These are phyloP conservation scores for Coemansia sp. DNA, from an alignment of 192 early-diverging fungal genomes.

Conservation along the genomic window DNA sequence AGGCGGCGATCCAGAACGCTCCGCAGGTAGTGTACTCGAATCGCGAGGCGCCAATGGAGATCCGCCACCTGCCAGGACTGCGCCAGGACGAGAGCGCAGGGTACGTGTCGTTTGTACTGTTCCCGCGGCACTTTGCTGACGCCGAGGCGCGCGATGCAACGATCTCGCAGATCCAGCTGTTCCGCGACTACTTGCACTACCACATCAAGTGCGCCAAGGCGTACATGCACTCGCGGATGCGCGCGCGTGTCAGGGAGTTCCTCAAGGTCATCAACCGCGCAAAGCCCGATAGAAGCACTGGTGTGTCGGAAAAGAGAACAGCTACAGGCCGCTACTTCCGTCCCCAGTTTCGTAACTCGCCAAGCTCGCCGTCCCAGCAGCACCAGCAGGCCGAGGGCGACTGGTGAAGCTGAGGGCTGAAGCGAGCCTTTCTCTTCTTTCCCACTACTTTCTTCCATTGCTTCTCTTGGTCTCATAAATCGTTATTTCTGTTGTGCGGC, in stretches of 20 bases:
- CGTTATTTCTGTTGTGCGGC: background rate
- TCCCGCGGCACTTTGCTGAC: conserved; percentile 83
- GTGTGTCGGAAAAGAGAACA: conserved; percentile 72
- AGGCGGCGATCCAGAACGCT: conserved; percentile 85
- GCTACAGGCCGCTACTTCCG: conserved; percentile 58
- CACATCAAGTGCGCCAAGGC: conserved; percentile 99
- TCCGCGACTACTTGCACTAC: conserved; percentile 98
- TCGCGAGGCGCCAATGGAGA: conserved; percentile 93
- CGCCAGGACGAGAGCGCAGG: conserved; percentile 83
- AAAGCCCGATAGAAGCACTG: conserved; percentile 79
- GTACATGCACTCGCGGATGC: conserved; percentile 98
- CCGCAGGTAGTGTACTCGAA: conserved; percentile 92
- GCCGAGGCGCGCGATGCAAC: conserved; percentile 78
- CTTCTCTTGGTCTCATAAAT: background rate
- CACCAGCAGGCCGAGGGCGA: conserved; percentile 40
- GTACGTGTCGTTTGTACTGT: conserved; percentile 97
- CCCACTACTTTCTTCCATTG: background rate
- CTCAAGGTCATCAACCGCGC: conserved; percentile 98
- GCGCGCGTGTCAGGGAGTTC: conserved; percentile 91
- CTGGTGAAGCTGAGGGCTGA: conserved; percentile 14
- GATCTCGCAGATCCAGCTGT: conserved; percentile 95
- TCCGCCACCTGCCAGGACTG: conserved; percentile 72
- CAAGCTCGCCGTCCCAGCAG: conserved; percentile 13
- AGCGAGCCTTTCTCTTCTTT: background rate
- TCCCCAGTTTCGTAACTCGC: conserved; percentile 52